phyloP scores from a whole-genome alignment of 495 filamentous ascomycete genomes.

The Lineolata rhizophorae region DNA sequence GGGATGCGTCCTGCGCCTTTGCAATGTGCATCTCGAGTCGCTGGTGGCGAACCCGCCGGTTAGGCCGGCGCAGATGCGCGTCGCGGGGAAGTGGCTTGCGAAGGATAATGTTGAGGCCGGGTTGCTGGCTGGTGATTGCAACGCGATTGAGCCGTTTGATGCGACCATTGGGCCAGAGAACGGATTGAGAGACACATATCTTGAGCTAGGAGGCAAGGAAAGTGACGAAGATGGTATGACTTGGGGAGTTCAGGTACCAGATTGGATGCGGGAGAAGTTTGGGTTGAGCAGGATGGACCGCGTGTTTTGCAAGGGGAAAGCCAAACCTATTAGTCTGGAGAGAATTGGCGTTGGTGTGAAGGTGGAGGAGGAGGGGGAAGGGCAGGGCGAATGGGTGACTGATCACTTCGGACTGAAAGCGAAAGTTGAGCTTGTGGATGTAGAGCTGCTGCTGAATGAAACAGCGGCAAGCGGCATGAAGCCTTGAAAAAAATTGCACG shows the following conservation, averaged over 20 bases:
- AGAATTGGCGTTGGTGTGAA: constrained; percentile 22
- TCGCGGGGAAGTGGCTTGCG: constrained; percentile 20
- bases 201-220: constrained; percentile 26
- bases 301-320: constrained; percentile 18
- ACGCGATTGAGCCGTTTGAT: constrained; percentile 33
- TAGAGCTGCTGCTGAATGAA: too few relatives aligned
- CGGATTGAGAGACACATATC: constrained; percentile 27
- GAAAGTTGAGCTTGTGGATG: constrained; percentile 10
- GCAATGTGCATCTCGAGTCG: constrained; percentile 33
- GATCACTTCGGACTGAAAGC: constrained; percentile 27
- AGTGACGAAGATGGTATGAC: constrained; percentile 28
- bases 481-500: too few relatives aligned
- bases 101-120: constrained; percentile 12
- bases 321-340: constrained; percentile 16
- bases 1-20: constrained; percentile 18
- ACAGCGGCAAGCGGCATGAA: too few relatives aligned
- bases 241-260: constrained; percentile 30
- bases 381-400: constrained; percentile 23
- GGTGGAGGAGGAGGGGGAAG: constrained; percentile 11
- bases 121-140: constrained; percentile 28
- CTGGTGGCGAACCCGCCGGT: constrained; percentile 19
- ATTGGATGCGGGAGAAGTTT: constrained; percentile 15
- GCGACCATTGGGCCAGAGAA: constrained; percentile 22
- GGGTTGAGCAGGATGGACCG: constrained; percentile 31
- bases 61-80: constrained; percentile 22